Conservation (phyloP, 2,329 filamentous ascomycete species). For the Monosporascus sp. region DNA sequence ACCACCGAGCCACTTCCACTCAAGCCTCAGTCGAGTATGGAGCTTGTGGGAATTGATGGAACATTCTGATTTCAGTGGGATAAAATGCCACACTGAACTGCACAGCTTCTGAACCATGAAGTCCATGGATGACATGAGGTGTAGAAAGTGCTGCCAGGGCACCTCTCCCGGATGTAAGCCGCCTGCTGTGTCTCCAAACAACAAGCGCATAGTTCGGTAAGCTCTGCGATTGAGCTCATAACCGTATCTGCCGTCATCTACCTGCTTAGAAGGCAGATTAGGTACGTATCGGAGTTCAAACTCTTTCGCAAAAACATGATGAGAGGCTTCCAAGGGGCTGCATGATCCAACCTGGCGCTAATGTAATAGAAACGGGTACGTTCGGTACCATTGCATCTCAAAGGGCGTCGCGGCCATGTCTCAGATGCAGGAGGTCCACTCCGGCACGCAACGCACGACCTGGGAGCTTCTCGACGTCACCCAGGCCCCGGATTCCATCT, state of each 20-base stretch:
- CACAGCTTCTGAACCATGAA: constrained; percentile 5
- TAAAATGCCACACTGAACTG: constrained; percentile 7
- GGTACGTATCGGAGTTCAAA: too few relatives aligned
- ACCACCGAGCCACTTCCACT: background rate
- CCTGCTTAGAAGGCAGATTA: too few relatives aligned
- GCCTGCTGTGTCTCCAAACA: background rate
- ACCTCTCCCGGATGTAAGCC: background rate
- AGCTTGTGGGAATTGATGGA: constrained; percentile 6
- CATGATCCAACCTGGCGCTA: too few relatives aligned
- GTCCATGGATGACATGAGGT: constrained; percentile 1
- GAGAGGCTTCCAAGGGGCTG: too few relatives aligned
- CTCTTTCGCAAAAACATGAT: too few relatives aligned
- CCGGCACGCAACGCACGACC: background rate
- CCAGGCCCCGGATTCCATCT: background rate
- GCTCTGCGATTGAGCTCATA: too few relatives aligned
- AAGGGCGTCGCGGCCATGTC: background rate
- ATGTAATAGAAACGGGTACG: constrained; percentile 12
- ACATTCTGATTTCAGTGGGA: background rate
- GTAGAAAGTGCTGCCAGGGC: constrained; percentile 7
- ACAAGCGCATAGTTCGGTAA: too few relatives aligned
- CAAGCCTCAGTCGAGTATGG: background rate
- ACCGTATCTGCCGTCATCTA: too few relatives aligned
- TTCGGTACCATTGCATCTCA: constrained; percentile 1
- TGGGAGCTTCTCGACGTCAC: background rate
- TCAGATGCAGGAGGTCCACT: background rate